Percentiles rank a stretch among this genome's conserved stretches.
These are phyloP conservation scores for Leersia perrieri DNA, from an alignment of 176 grass and related monocot species.

Conservation along the genomic window DNA sequence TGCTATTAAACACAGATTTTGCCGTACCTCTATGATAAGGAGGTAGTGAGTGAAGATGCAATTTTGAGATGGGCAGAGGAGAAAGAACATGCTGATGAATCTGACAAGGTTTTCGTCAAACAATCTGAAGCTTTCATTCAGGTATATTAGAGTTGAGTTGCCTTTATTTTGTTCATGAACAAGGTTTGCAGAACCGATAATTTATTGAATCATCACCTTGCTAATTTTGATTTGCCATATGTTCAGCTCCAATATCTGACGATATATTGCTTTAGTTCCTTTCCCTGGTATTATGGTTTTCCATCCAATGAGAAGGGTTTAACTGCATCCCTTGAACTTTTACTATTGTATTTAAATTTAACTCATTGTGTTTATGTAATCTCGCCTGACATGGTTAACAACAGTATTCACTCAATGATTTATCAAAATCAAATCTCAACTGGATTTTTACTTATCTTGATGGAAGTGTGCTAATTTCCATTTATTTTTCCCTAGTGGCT, in stretches of 20 bases:
- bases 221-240: not conserved
- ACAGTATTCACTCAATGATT: not conserved
- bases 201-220: not conserved
- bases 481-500: constrained; percentile 57
- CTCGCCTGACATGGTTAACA: not conserved
- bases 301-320: not conserved
- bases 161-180: not conserved
- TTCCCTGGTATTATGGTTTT: not conserved
- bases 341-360: not conserved
- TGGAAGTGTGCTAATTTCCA: not conserved
- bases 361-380: not conserved
- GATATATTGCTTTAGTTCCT: not conserved
- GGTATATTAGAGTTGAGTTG: constrained; percentile 40
- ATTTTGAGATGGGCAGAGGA: constrained; percentile 84
- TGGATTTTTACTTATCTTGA: not conserved
- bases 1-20: constrained; percentile 48
- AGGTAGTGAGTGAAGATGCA: constrained; percentile 78
- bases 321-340: not conserved
- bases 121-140: constrained; percentile 72
- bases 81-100: constrained; percentile 75
- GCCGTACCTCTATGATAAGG: constrained; percentile 63
- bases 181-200: not conserved
- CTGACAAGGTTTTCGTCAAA: constrained; percentile 78
- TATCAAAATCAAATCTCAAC: not conserved
- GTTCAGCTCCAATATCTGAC: not conserved